Evolutionary conservation across 1,284 basidiomycete genomes (phyloP), one percentile per base, ranked within the genome.

Genomic region (Ceratobasidium sp.): DNA sequence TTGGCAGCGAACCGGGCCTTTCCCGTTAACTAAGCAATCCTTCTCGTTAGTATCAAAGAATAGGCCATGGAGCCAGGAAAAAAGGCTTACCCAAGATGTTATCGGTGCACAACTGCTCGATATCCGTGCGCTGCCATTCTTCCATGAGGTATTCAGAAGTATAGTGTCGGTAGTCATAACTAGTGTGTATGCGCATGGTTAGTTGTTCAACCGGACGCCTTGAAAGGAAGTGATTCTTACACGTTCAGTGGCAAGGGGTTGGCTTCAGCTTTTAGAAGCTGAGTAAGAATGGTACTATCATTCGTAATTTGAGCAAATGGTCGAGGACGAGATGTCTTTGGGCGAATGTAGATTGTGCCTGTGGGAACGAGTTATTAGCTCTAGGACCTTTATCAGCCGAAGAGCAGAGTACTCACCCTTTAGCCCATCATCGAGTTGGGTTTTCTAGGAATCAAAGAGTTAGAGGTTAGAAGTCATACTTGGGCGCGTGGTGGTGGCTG

Each of bases 51-150:
- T 15, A 40, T 42, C 15, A 6, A 13, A 3, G 12, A 23, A 33
- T 7, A 49, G 58, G 3, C 58, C 60, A 28, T 18, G 26, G n/a
- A n/a, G n/a, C n/a, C n/a, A n/a, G n/a, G n/a, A n/a, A n/a, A n/a
- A n/a, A n/a, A n/a, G n/a, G n/a, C 63, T 73, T 40, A 53, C 77
- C 64, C 23, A 80, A 53, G 15, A 80, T 70, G 5, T 66, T 73
- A 42, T 80, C 79, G 2, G 70, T 66, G 28, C 79, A 80, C 13
- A 80, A 61, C 55, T 55, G 56, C 70, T 80, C 79, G 39, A 77
- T 75, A 15, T 53, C 53, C 23, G 70, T 80, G 7, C 77, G 51
- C 7, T 69, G 67, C 77, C 79, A 78, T 60, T 78, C 79, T 15
- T 70, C 56, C n/a, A 73, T 23, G 58, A 40, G 63, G 55, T 53